Conservation (phyloP, 2,329 filamentous ascomycete species). For the Dactylellina haptotyla region DNA sequence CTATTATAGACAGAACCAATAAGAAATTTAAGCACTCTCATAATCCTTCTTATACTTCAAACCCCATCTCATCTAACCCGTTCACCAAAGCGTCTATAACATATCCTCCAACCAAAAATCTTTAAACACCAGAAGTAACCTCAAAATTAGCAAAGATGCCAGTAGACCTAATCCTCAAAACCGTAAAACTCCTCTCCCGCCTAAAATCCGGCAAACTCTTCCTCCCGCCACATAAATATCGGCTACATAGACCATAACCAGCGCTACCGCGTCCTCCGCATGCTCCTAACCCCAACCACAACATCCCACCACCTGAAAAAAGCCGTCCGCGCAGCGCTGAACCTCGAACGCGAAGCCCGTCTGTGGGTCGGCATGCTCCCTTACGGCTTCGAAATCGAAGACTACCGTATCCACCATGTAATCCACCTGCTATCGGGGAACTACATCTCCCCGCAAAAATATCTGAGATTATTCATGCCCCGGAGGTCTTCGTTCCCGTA, state of each 20-base stretch:
- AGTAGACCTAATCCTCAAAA: conserved; percentile 5
- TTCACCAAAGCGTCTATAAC: no score
- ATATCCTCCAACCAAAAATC: no score
- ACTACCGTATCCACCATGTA: conserved; percentile 5
- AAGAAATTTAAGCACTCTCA: no score
- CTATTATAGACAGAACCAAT: no score
- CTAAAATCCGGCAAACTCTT: neutral
- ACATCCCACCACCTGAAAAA: conserved; percentile 2
- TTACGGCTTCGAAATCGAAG: conserved; percentile 29
- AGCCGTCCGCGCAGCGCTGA: conserved; percentile 11
- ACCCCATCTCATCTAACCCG: no score
- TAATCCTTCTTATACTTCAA: no score
- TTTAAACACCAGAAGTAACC: no score
- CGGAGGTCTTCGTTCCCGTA: conserved; percentile 1
- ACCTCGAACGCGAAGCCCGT: neutral
- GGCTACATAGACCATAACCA: conserved; percentile 12
- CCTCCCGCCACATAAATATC: conserved; percentile 19
- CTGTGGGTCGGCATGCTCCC: conserved; percentile 23
- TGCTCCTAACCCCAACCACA: conserved; percentile 9
- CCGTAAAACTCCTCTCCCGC: conserved; percentile 19
- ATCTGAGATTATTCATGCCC: conserved; percentile 7
- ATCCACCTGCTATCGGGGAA: conserved; percentile 2
- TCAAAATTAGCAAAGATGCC: no score
- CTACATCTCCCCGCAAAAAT: neutral
- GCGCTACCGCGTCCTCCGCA: conserved; percentile 3